Evolutionary conservation across 495 filamentous ascomycete genomes (phyloP).

Genomic region (Astrothelium macrocarpum): DNA sequence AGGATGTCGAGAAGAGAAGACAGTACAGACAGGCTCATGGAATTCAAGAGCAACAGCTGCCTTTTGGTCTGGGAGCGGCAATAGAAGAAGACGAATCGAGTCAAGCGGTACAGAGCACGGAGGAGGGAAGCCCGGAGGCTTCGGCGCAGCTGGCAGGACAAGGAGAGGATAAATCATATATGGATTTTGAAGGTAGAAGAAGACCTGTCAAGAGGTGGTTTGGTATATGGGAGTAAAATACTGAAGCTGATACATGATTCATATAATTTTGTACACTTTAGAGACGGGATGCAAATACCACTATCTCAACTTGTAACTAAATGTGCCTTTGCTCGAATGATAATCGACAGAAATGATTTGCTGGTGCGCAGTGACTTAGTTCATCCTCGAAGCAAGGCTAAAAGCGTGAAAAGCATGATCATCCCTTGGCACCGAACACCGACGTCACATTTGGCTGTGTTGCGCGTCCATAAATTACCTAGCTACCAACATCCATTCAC

Average conservation of each 20-base stretch:
- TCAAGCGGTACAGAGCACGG: neutral
- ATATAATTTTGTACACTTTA: too few species aligned
- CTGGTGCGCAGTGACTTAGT: too few species aligned
- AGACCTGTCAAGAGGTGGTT: neutral
- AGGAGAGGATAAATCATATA: neutral
- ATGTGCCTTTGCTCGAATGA: too few species aligned
- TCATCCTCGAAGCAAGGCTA: too few species aligned
- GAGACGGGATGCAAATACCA: too few species aligned
- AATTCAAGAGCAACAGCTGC: conserved; percentile 35
- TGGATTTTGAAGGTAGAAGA: neutral
- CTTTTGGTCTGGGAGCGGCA: neutral
- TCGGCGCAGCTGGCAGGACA: neutral
- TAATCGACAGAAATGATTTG: too few species aligned
- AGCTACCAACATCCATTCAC: neutral
- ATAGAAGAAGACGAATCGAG: neutral
- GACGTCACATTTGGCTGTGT: neutral
- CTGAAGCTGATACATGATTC: too few species aligned
- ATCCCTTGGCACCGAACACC: too few species aligned
- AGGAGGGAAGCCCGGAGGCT: neutral
- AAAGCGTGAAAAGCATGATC: too few species aligned
- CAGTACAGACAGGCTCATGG: conserved; percentile 79
- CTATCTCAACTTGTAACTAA: too few species aligned
- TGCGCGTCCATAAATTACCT: neutral
- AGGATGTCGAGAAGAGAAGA: conserved; percentile 70
- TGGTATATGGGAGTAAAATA: neutral